Conservation (phyloP, 495 filamentous ascomycete genomes). For the Aspergillus egyptiacus region DNA sequence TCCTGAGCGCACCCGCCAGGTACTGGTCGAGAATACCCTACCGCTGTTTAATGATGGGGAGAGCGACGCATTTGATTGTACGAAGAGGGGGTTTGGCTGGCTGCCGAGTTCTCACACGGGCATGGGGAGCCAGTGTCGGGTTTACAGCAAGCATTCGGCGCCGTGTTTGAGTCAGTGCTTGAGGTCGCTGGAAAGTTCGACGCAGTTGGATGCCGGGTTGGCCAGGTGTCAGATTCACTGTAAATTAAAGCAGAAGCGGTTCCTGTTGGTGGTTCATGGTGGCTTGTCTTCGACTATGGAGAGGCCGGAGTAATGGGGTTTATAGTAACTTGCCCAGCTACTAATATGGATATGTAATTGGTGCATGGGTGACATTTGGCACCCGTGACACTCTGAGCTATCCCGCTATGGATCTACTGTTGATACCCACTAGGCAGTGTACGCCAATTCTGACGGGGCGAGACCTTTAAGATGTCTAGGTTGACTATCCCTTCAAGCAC, state of each 20-base stretch:
- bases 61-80: not conserved
- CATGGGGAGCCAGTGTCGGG: not conserved
- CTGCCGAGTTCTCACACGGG: not conserved
- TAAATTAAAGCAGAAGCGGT: not conserved
- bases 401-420: too few species aligned
- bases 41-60: not conserved
- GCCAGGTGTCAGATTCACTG: not conserved
- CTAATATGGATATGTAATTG: too few species aligned
- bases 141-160: not conserved
- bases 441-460: too few species aligned
- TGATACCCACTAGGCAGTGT: too few species aligned
- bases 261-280: not conserved
- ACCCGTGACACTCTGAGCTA: too few species aligned
- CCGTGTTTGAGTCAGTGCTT: not conserved
- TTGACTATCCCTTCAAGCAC: too few species aligned
- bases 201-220: not conserved
- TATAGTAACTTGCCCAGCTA: not conserved
- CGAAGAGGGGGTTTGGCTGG: not conserved
- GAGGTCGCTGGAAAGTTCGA: not conserved
- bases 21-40: not conserved
- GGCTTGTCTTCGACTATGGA: not conserved
- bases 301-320: not conserved
- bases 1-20: not conserved
- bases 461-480: too few species aligned
- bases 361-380: too few species aligned